Evolutionary conservation across 2,329 filamentous ascomycete genomes (phyloP).

Genomic region (Aureobasidium sp.): DNA sequence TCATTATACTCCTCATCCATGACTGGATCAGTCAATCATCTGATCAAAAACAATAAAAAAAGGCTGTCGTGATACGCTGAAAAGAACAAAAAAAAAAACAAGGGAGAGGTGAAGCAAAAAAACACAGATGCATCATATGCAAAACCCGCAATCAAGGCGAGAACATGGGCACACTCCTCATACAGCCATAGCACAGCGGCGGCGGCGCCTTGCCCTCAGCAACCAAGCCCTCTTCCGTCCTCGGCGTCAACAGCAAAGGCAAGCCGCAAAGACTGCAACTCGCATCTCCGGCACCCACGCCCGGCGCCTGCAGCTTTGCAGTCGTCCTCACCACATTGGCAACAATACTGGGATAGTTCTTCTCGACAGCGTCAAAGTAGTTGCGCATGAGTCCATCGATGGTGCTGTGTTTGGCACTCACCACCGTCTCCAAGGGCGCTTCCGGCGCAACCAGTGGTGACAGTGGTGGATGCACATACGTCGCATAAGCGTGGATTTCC

Average conservation of each 20-base stretch:
- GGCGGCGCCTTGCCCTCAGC: slow-evolving; percentile 25
- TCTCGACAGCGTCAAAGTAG: slow-evolving; percentile 82
- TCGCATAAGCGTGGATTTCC: slow-evolving; percentile 64
- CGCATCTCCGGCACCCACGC: slow-evolving; percentile 28
- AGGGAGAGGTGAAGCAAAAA: not conserved
- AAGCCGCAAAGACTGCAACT: slow-evolving; percentile 64
- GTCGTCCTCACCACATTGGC: slow-evolving; percentile 91
- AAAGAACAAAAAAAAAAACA: not conserved
- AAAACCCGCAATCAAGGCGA: not conserved
- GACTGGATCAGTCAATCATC: not conserved
- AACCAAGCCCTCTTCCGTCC: slow-evolving; percentile 24
- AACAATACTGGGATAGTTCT: slow-evolving; percentile 82
- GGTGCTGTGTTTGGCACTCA: slow-evolving; percentile 67
- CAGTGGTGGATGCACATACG: slow-evolving; percentile 31
- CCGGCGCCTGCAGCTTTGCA: slow-evolving; percentile 61
- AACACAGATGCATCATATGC: not conserved
- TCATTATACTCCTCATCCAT: not conserved
- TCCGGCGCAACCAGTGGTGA: slow-evolving; percentile 31
- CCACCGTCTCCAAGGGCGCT: slow-evolving; percentile 33
- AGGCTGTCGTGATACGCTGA: not conserved
- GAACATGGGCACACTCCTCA: slow-evolving; percentile 45
- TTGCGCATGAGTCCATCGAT: slow-evolving; percentile 87
- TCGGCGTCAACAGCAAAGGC: slow-evolving; percentile 50
- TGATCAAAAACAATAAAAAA: not conserved
- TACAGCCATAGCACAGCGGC: slow-evolving; percentile 65